Evolutionary conservation across 2,329 filamentous ascomycete species (phyloP).

Genomic region (Bipolaris cookei): DNA sequence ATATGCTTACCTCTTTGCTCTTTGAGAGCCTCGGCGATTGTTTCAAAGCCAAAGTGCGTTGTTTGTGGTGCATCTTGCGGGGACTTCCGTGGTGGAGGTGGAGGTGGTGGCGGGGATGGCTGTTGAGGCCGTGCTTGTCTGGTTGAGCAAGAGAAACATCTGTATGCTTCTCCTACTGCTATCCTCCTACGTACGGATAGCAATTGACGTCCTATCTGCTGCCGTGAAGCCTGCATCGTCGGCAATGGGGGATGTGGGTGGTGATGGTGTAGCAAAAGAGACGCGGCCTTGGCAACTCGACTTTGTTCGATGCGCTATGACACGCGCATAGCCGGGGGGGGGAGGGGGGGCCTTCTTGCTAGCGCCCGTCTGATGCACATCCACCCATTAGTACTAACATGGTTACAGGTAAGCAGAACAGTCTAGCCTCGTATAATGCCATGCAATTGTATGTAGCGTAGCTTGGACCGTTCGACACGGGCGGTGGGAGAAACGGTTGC

Average conservation of each 20-base stretch:
- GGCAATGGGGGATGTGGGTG: constrained; percentile 14
- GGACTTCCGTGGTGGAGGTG: constrained; percentile 42
- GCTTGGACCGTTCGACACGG: neutral
- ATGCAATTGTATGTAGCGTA: neutral
- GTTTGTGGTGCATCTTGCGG: constrained; percentile 59
- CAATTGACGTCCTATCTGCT: constrained; percentile 41
- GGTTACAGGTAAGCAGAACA: too few species aligned
- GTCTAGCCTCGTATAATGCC: too few species aligned
- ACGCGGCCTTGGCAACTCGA: constrained; percentile 34
- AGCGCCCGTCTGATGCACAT: constrained; percentile 10
- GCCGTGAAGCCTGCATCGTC: constrained; percentile 38
- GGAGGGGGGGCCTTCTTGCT: constrained; percentile 4
- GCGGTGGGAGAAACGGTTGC: too few species aligned
- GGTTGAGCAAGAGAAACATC: constrained; percentile 60
- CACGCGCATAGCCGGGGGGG: constrained; percentile 32
- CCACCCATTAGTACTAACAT: too few species aligned
- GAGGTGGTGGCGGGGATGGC: constrained; percentile 42
- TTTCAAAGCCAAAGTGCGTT: constrained; percentile 92
- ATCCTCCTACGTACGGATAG: constrained; percentile 27
- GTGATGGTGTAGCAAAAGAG: constrained; percentile 14
- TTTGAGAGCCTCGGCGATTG: constrained; percentile 81
- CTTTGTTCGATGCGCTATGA: constrained; percentile 32
- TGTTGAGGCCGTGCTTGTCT: constrained; percentile 49
- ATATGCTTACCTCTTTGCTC: constrained; percentile 62
- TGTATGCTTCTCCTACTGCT: constrained; percentile 43